Conservation (phyloP, 129 eudicot genomes). For the Lonicera japonica region DNA sequence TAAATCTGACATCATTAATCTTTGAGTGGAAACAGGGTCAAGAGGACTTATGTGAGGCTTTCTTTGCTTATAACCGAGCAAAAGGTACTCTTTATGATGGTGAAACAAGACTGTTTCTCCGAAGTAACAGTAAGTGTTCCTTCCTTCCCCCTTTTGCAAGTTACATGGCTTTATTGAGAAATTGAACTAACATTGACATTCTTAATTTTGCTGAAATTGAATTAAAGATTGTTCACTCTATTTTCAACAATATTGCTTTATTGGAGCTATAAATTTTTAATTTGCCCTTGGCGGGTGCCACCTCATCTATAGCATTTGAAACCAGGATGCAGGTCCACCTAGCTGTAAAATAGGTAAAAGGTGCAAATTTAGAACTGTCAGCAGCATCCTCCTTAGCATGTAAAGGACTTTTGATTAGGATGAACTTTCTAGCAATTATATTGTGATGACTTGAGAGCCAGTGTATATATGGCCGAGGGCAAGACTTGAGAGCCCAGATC, state of each 20-base stretch:
- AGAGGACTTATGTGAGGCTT: conserved; percentile 92
- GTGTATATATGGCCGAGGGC: too few relatives aligned
- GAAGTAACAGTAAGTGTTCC: conserved; percentile 53
- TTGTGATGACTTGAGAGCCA: too few relatives aligned
- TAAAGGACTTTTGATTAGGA: too few relatives aligned
- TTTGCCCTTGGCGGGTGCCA: background rate
- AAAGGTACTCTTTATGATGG: conserved; percentile 99
- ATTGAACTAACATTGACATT: background rate
- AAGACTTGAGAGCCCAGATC: too few relatives aligned
- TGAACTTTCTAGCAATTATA: too few relatives aligned
- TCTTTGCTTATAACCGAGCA: conserved; percentile 87
- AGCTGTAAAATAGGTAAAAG: too few relatives aligned
- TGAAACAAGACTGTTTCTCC: conserved; percentile 89
- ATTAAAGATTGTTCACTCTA: too few relatives aligned
- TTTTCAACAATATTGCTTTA: too few relatives aligned
- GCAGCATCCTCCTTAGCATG: too few relatives aligned
- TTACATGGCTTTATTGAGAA: background rate
- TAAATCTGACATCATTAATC: background rate
- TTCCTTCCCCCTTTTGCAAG: background rate
- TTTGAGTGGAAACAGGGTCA: conserved; percentile 66
- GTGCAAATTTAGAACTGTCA: too few relatives aligned
- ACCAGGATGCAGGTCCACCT: background rate
- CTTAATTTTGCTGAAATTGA: background rate
- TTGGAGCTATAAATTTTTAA: too few relatives aligned
- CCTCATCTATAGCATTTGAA: background rate